phyloP scores from a whole-genome alignment of 2,329 filamentous ascomycete genomes.

The Lanzia echinophila region DNA sequence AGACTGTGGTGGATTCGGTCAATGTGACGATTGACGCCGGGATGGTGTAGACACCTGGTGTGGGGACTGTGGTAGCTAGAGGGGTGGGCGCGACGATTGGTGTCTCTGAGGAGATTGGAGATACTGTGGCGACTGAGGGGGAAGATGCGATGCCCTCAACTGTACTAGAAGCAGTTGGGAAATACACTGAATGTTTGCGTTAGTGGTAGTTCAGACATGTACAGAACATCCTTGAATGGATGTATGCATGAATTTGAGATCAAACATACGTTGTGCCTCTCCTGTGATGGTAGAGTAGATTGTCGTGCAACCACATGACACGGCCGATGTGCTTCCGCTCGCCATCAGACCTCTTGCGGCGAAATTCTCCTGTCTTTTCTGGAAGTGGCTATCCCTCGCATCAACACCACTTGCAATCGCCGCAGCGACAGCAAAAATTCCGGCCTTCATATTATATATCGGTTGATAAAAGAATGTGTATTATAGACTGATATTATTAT shows the following conservation, averaged over 20 bases:
- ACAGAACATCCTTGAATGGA: too few species aligned
- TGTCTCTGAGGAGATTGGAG: conserved; percentile 29
- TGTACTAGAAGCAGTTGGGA: conserved; percentile 18
- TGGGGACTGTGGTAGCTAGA: conserved; percentile 47
- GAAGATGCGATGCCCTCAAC: background rate
- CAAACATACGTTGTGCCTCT: conserved; percentile 53
- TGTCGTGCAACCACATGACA: conserved; percentile 64
- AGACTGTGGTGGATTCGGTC: conserved; percentile 60
- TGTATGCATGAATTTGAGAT: background rate
- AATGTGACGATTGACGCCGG: conserved; percentile 65
- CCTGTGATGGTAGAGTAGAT: conserved; percentile 67
- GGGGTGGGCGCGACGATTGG: conserved; percentile 39
- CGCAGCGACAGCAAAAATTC: conserved; percentile 57
- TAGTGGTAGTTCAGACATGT: background rate
- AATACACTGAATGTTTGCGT: conserved; percentile 17
- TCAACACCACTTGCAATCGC: conserved; percentile 50
- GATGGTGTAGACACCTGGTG: conserved; percentile 69
- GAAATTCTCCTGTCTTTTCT: conserved; percentile 43
- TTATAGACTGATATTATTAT: conserved; percentile 12
- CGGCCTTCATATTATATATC: conserved; percentile 64
- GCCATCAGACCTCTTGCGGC: conserved; percentile 40
- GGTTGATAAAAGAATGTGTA: conserved; percentile 17
- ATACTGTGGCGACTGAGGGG: conserved; percentile 6
- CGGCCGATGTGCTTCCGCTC: conserved; percentile 27
- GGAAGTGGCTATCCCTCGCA: conserved; percentile 48